A percentile compares a stretch with the other conserved stretches of the same genome.
phyloP scores from a whole-genome alignment of 2,329 filamentous ascomycete genomes.

The Coleophoma eucalyptorum region DNA sequence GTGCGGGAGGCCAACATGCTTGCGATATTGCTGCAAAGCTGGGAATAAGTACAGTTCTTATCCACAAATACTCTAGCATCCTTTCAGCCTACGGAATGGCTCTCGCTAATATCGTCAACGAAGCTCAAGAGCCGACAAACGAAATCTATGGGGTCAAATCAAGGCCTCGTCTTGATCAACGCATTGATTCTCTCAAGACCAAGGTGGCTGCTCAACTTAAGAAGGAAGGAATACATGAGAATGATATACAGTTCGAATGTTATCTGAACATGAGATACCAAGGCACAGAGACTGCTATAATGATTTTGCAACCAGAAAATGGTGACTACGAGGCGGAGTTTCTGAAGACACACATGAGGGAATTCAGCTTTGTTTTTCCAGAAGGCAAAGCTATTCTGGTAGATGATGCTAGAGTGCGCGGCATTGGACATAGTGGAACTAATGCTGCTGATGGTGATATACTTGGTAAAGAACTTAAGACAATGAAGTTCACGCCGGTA shows the following conservation, averaged over 20 bases:
- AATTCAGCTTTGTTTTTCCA: conserved; percentile 78
- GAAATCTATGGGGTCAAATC: conserved; percentile 44
- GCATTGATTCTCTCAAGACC: conserved; percentile 72
- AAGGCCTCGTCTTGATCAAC: conserved; percentile 55
- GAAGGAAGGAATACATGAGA: conserved; percentile 72
- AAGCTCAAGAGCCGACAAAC: conserved; percentile 72
- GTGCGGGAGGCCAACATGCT: conserved; percentile 89
- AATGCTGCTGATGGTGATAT: neutral
- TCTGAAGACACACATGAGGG: conserved; percentile 78
- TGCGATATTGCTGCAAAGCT: conserved; percentile 76
- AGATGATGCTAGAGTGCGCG: conserved; percentile 80
- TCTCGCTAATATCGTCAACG: conserved; percentile 87
- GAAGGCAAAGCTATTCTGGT: conserved; percentile 79
- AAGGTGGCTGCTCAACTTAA: conserved; percentile 62
- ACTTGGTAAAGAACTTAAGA: neutral
- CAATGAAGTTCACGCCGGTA: neutral
- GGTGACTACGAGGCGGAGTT: conserved; percentile 69
- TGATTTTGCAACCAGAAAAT: conserved; percentile 76
- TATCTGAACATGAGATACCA: conserved; percentile 91
- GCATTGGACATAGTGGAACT: conserved; percentile 53
- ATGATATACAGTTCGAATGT: conserved; percentile 76
- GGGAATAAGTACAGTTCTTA: conserved; percentile 76
- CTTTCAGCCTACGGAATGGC: conserved; percentile 90
- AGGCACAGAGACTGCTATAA: conserved; percentile 82
- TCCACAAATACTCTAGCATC: conserved; percentile 83